Conservation (phyloP, 2,329 filamentous ascomycete genomes). For the Bisporella sp. region DNA sequence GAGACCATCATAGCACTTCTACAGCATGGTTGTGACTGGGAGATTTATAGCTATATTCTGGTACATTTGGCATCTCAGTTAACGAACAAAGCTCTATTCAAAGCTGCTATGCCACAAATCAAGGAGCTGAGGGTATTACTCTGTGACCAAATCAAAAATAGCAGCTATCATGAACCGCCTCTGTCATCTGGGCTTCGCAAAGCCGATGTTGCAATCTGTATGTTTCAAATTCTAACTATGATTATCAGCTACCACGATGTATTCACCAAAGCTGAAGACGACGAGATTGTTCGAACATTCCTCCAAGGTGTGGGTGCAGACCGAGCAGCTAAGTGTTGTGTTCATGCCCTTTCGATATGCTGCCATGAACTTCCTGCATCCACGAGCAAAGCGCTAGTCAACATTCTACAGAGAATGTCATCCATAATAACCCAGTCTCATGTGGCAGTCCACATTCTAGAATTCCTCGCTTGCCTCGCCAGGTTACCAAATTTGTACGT, state of each 20-base stretch:
- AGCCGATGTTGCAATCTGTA: conserved; percentile 79
- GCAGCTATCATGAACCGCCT: conserved; percentile 76
- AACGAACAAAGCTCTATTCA: conserved; percentile 82
- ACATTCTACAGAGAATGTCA: conserved; percentile 86
- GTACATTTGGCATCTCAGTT: conserved; percentile 83
- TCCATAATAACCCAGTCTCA: conserved; percentile 92
- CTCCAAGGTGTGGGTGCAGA: conserved; percentile 78
- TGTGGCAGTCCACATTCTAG: conserved; percentile 88
- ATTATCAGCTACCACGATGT: conserved; percentile 84
- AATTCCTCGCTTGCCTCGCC: conserved; percentile 87
- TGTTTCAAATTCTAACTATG: conserved; percentile 82
- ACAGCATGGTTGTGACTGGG: conserved; percentile 74
- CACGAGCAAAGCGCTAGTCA: conserved; percentile 76
- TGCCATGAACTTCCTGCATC: conserved; percentile 89
- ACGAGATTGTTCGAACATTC: conserved; percentile 83
- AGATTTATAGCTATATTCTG: conserved; percentile 84
- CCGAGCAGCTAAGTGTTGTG: conserved; percentile 82
- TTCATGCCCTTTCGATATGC: conserved; percentile 90
- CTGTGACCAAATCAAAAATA: conserved; percentile 75
- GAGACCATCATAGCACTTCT: conserved; percentile 69
- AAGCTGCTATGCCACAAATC: conserved; percentile 65
- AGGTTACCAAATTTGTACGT: conserved; percentile 78
- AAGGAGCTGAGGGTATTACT: conserved; percentile 67
- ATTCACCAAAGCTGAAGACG: conserved; percentile 78
- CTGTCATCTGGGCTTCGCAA: conserved; percentile 72